Evolutionary conservation across 2,329 filamentous ascomycete species (phyloP).

Genomic region (Zymoseptoria crescenta): DNA sequence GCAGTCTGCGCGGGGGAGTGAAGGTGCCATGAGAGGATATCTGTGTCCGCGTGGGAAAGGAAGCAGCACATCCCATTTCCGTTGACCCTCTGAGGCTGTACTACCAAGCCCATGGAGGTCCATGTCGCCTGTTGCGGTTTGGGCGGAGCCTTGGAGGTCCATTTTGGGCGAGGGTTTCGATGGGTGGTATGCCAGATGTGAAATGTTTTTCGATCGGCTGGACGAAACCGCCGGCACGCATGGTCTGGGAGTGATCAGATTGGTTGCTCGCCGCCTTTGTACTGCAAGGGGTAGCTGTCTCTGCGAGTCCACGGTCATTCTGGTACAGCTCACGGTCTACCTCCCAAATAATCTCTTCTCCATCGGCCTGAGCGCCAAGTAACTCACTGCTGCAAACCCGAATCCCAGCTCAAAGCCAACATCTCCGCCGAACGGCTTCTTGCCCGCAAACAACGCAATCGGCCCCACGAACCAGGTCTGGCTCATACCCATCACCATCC

Average conservation of each 20-base stretch:
- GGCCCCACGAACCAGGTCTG: constrained; percentile 63
- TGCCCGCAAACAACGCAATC: constrained; percentile 53
- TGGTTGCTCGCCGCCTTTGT: neutral
- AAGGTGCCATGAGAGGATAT: no score
- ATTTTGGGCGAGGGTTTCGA: no score
- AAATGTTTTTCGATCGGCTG: no score
- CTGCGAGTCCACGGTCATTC: neutral
- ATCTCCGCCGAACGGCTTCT: constrained; percentile 47
- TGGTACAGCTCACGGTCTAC: constrained; percentile 4
- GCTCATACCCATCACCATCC: constrained; percentile 62
- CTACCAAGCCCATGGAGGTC: no score
- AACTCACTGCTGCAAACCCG: constrained; percentile 48
- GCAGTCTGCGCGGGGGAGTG: no score
- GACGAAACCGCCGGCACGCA: neutral
- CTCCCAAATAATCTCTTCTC: constrained; percentile 38
- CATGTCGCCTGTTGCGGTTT: no score
- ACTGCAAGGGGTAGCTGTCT: neutral
- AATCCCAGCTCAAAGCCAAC: constrained; percentile 61
- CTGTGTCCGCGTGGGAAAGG: no score
- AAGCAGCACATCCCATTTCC: no score
- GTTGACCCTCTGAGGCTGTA: no score
- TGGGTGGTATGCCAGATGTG: no score
- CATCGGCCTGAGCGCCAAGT: constrained; percentile 44
- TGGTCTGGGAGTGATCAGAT: neutral
- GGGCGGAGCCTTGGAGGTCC: no score